Evolutionary conservation across 2,329 filamentous ascomycete species (phyloP).

Genomic region (Apiospora saccharicola): DNA sequence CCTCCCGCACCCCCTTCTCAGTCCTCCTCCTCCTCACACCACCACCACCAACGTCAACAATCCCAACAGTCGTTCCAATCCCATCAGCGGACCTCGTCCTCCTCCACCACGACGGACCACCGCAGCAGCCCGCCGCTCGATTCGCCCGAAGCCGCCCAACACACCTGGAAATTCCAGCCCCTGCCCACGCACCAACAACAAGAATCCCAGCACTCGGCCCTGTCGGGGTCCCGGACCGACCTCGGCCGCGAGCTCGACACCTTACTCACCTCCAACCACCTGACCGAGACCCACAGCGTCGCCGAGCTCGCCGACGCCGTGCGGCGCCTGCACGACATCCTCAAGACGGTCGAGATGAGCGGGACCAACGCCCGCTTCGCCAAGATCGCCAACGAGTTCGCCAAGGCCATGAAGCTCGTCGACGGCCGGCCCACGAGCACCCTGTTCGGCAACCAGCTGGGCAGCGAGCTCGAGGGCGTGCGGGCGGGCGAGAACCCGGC

Average conservation of each 20-base stretch:
- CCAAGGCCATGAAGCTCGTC: conserved; percentile 33
- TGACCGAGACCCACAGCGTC: conserved; percentile 30
- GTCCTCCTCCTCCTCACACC: not conserved
- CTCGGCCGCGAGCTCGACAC: conserved; percentile 26
- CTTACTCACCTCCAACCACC: not conserved
- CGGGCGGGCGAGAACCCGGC: conserved; percentile 4
- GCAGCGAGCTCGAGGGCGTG: conserved; percentile 23
- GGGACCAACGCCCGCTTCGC: conserved; percentile 37
- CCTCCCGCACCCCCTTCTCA: not conserved
- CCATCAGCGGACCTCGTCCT: not conserved
- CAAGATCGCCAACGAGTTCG: conserved; percentile 35
- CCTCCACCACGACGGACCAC: not conserved
- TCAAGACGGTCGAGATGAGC: conserved; percentile 36
- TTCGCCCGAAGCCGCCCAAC: not conserved
- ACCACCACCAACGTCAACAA: not conserved
- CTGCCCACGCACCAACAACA: conserved; percentile 25
- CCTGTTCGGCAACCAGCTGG: conserved; percentile 26
- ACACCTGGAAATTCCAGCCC: conserved; percentile 25
- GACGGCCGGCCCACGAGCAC: conserved; percentile 28
- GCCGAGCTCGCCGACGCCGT: conserved; percentile 33
- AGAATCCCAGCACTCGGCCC: conserved; percentile 12
- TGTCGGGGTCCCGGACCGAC: conserved; percentile 21
- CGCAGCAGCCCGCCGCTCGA: not conserved
- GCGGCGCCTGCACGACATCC: conserved; percentile 32
- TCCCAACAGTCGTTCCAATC: not conserved